These are phyloP conservation scores for Cladophialophora psammophila DNA, from an alignment of 2,329 filamentous ascomycete species.

Conservation along the genomic window DNA sequence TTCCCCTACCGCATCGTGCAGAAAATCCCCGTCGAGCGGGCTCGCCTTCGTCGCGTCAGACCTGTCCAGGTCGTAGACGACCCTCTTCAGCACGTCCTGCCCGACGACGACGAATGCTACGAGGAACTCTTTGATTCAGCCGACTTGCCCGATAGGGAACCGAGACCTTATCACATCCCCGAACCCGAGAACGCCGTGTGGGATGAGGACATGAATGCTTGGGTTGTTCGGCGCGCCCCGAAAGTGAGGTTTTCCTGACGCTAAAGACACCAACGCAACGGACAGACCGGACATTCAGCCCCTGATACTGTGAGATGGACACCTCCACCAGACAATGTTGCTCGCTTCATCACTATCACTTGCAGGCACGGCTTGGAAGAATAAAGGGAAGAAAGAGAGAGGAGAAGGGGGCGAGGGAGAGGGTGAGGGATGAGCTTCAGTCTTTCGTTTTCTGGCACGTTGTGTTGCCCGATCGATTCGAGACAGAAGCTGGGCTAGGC, in stretches of 20 bases:
- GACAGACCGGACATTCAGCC: too few relatives aligned
- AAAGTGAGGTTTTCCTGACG: conserved; percentile 15
- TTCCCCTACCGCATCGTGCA: background rate
- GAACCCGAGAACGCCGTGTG: conserved; percentile 26
- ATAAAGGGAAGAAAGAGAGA: too few relatives aligned
- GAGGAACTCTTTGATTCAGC: conserved; percentile 4
- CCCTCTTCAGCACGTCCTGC: background rate
- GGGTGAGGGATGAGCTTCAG: too few relatives aligned
- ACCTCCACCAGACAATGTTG: too few relatives aligned
- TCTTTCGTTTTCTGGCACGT: too few relatives aligned
- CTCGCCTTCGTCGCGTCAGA: background rate
- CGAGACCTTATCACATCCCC: conserved; percentile 7
- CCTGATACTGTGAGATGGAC: too few relatives aligned
- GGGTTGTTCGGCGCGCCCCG: conserved; percentile 27
- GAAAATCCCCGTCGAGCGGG: conserved; percentile 12
- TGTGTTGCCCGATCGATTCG: too few relatives aligned
- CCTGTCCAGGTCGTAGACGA: background rate
- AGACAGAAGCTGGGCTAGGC: too few relatives aligned
- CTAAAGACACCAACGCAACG: too few relatives aligned
- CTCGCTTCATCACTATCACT: too few relatives aligned
- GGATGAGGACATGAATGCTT: conserved; percentile 26
- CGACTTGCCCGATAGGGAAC: conserved; percentile 5
- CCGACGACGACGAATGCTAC: conserved; percentile 5
- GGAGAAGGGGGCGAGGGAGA: too few relatives aligned
- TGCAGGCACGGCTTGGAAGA: too few relatives aligned